These are phyloP conservation scores for Aspergillus heteromorphus DNA, from an alignment of 495 filamentous ascomycete genomes.

Conservation along the genomic window DNA sequence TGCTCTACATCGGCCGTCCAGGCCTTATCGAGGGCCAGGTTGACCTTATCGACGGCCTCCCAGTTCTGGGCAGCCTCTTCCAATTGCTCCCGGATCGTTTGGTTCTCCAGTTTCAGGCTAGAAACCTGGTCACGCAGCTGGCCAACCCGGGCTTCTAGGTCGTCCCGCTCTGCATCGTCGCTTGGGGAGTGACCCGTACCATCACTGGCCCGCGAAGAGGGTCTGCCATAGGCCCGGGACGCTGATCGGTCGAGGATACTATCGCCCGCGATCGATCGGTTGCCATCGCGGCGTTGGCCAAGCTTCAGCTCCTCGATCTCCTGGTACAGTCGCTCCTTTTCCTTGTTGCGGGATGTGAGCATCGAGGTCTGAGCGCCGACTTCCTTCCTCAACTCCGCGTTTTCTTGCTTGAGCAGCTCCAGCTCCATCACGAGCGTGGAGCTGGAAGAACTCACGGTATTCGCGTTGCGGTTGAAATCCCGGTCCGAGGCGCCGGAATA, in stretches of 20 bases:
- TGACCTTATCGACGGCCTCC: slow-evolving; percentile 57
- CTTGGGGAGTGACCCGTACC: slow-evolving; percentile 61
- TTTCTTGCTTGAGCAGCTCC: slow-evolving; percentile 82
- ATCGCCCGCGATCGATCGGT: slow-evolving; percentile 68
- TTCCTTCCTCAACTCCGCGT: slow-evolving; percentile 84
- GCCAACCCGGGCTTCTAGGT: slow-evolving; percentile 74
- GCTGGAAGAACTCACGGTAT: slow-evolving; percentile 50
- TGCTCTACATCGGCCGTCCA: too few relatives aligned
- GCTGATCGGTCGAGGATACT: slow-evolving; percentile 90
- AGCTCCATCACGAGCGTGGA: slow-evolving; percentile 64
- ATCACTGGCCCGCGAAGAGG: slow-evolving; percentile 67
- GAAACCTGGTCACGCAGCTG: slow-evolving; percentile 83
- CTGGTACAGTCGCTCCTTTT: slow-evolving; percentile 90
- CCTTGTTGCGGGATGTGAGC: slow-evolving; percentile 91
- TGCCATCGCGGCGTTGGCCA: slow-evolving; percentile 62
- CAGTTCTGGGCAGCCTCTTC: slow-evolving; percentile 62
- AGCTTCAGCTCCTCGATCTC: slow-evolving; percentile 97
- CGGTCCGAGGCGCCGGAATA: slow-evolving; percentile 57
- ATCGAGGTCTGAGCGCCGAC: slow-evolving; percentile 95
- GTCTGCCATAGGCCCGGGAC: slow-evolving; percentile 71
- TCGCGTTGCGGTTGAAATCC: slow-evolving; percentile 51
- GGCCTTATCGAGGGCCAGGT: too few relatives aligned
- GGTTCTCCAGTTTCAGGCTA: slow-evolving; percentile 75
- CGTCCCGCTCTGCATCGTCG: slow-evolving; percentile 79
- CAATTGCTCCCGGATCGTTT: slow-evolving; percentile 70